Evolutionary conservation across 2,329 filamentous ascomycete species (phyloP).

Genomic region (Diaporthe eres): DNA sequence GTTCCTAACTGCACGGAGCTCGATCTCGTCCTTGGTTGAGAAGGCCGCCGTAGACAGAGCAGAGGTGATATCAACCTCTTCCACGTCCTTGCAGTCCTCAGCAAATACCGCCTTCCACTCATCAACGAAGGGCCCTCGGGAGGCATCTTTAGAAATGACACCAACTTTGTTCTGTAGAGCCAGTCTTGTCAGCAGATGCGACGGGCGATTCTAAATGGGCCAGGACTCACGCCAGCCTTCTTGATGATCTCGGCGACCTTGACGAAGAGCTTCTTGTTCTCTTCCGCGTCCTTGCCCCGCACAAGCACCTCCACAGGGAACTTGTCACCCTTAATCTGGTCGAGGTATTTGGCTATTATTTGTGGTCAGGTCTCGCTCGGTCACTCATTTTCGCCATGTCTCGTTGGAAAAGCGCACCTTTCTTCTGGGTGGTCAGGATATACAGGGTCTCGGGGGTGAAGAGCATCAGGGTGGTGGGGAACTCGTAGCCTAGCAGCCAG

Average conservation of each 20-base stretch:
- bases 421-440: constrained; percentile 96
- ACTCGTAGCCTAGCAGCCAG: constrained; percentile 98
- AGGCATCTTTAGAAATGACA: constrained; percentile 85
- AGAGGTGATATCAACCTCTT: constrained; percentile 87
- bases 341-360: constrained; percentile 85
- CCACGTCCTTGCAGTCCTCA: constrained; percentile 85
- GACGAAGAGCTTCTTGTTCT: constrained; percentile 91
- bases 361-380: constrained; percentile 50
- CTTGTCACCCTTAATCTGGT: constrained; percentile 91
- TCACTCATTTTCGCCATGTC: not conserved
- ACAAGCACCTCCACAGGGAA: constrained; percentile 93
- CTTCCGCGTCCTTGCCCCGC: constrained; percentile 89
- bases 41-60: constrained; percentile 89
- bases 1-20: constrained; percentile 93
- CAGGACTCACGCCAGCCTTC: constrained; percentile 79
- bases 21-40: constrained; percentile 93
- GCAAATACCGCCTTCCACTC: constrained; percentile 92
- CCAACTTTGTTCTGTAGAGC: constrained; percentile 85
- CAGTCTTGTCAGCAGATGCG: constrained; percentile 8
- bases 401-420: constrained; percentile 71
- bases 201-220: not conserved
- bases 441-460: constrained; percentile 91
- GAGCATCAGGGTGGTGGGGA: constrained; percentile 94
- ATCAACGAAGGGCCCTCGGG: constrained; percentile 90
- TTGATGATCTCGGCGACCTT: constrained; percentile 91